Conservation (phyloP, 2,329 filamentous ascomycete species). For the Microdochium nivale region DNA sequence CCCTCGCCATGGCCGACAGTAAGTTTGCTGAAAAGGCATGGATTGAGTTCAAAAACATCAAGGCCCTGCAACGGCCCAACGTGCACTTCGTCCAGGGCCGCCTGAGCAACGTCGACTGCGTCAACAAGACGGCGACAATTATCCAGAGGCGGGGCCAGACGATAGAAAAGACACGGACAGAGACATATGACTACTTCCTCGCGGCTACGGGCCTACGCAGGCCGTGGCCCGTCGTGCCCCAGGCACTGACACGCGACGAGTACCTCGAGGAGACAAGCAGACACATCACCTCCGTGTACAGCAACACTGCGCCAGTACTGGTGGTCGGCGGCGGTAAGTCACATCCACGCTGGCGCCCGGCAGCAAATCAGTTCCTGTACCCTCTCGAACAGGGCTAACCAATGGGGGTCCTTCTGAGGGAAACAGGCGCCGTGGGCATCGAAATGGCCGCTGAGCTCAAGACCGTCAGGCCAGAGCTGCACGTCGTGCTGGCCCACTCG, state of each 20-base stretch:
- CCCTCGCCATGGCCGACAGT: conserved; percentile 58
- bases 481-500: conserved; percentile 70
- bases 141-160: conserved; percentile 34
- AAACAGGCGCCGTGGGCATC: conserved; percentile 62
- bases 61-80: conserved; percentile 53
- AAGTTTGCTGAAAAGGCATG: conserved; percentile 60
- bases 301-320: conserved; percentile 50
- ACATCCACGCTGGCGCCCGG: neutral
- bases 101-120: conserved; percentile 50
- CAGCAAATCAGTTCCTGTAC: neutral
- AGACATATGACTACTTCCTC: conserved; percentile 67
- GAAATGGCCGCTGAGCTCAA: conserved; percentile 79
- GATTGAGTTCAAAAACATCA: conserved; percentile 60
- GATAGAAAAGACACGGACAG: conserved; percentile 30
- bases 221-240: conserved; percentile 65
- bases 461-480: conserved; percentile 50
- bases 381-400: neutral
- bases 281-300: conserved; percentile 47
- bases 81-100: conserved; percentile 59
- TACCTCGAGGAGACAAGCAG: conserved; percentile 54
- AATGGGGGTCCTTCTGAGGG: conserved; percentile 1
- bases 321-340: conserved; percentile 60
- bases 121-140: conserved; percentile 49
- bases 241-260: conserved; percentile 49
- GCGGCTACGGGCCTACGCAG: conserved; percentile 62